Evolutionary conservation across 306 rosid species (phyloP).

Genomic region (Dryas alaskensis): DNA sequence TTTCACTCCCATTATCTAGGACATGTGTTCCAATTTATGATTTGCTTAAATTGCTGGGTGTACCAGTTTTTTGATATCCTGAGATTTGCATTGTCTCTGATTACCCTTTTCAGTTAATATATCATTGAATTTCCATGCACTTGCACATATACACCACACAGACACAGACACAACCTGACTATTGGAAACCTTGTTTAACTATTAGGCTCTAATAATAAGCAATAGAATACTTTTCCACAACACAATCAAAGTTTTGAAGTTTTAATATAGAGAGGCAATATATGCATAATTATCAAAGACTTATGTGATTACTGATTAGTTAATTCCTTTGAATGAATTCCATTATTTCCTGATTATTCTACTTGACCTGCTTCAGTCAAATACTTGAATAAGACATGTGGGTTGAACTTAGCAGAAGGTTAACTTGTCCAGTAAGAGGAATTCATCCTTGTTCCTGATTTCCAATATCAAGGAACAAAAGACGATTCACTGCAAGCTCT

Average conservation of each 20-base stretch:
- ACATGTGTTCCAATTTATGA: background rate
- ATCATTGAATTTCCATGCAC: background rate
- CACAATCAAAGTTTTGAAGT: background rate
- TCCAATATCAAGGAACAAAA: conserved; percentile 1
- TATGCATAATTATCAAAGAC: background rate
- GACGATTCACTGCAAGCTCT: background rate
- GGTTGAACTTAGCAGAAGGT: background rate
- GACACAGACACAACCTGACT: background rate
- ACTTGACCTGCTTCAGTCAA: background rate
- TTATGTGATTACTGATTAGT: background rate
- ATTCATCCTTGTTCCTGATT: conserved; percentile 1
- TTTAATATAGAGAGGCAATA: background rate
- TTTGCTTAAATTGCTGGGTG: background rate
- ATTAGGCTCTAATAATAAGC: background rate
- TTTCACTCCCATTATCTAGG: background rate
- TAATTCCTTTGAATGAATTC: background rate
- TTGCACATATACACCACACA: background rate
- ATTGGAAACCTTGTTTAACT: background rate
- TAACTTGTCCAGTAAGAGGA: background rate
- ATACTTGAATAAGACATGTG: background rate
- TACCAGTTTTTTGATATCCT: background rate
- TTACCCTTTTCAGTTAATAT: background rate
- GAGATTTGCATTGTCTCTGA: background rate
- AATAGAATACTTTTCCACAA: no score
- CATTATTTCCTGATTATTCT: background rate